Conservation (phyloP, 352 stramenopile genomes). For the Phytophthora pinifolia region DNA sequence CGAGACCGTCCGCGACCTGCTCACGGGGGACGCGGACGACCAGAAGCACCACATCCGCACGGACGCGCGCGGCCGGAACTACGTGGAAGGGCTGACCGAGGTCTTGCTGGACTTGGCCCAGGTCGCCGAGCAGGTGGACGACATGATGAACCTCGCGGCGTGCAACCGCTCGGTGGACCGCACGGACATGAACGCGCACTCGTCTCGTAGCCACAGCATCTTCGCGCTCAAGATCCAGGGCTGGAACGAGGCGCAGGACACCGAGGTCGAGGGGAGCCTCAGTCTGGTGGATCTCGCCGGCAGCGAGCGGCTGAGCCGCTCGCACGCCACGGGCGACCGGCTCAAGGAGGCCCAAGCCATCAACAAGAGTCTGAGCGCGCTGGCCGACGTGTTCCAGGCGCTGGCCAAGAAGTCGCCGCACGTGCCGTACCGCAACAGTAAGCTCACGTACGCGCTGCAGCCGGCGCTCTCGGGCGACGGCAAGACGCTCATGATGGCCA, state of each 20-base stretch:
- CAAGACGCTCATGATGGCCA: slow-evolving; percentile 99
- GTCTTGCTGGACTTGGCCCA: slow-evolving; percentile 72
- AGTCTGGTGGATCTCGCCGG: slow-evolving; percentile 95
- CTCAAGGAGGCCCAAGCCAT: slow-evolving; percentile 98
- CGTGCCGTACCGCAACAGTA: slow-evolving; percentile 98
- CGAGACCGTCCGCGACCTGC: slow-evolving; percentile 98
- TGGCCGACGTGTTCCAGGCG: slow-evolving; percentile 99
- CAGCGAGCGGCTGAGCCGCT: slow-evolving; percentile 96
- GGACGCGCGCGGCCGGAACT: slow-evolving; percentile 79
- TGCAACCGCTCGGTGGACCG: slow-evolving; percentile 95
- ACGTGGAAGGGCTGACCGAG: slow-evolving; percentile 89
- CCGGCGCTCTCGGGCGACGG: slow-evolving; percentile 98
- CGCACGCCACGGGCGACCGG: slow-evolving; percentile 86
- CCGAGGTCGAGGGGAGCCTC: slow-evolving; percentile 91
- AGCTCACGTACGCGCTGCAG: slow-evolving; percentile 99
- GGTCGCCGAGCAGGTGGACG: slow-evolving; percentile 86
- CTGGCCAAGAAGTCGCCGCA: slow-evolving; percentile 96
- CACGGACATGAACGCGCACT: slow-evolving; percentile 99
- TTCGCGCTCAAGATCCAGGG: slow-evolving; percentile 95
- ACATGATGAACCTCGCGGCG: slow-evolving; percentile 88
- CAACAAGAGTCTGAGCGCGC: slow-evolving; percentile 98
- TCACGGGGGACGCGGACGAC: slow-evolving; percentile 64
- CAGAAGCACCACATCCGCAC: slow-evolving; percentile 85
- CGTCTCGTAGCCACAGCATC: slow-evolving; percentile 97
- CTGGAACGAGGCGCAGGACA: slow-evolving; percentile 87